These are phyloP conservation scores for Leccinum olivaceopallidum DNA, from an alignment of 768 basidiomycete genomes.

Conservation along the genomic window DNA sequence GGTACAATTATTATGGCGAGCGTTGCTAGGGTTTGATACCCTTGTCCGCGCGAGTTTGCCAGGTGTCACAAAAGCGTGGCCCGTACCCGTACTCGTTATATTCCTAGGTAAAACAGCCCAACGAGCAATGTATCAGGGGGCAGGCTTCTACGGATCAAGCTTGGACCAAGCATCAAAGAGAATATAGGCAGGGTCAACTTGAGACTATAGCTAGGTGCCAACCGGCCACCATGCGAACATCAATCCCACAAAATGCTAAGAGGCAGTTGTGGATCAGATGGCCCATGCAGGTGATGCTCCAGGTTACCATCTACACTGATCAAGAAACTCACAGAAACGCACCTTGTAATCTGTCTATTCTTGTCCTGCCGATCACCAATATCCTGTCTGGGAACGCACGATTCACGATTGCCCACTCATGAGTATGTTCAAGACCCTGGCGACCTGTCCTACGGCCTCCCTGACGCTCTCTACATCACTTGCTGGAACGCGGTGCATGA, in stretches of 20 bases:
- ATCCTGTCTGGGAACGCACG: too few species aligned
- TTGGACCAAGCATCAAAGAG: too few species aligned
- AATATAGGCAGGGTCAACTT: neutral
- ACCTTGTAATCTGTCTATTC: neutral
- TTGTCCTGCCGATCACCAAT: neutral
- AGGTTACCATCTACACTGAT: neutral
- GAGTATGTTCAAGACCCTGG: slow-evolving; percentile 56
- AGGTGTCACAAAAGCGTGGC: neutral
- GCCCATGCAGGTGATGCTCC: too few species aligned
- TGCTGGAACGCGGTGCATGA: slow-evolving; percentile 52
- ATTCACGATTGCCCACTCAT: slow-evolving; percentile 38
- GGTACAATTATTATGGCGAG: too few species aligned
- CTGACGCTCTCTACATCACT: slow-evolving; percentile 50
- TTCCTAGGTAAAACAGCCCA: too few species aligned
- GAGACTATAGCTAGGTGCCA: neutral
- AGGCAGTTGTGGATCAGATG: too few species aligned
- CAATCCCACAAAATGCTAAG: neutral
- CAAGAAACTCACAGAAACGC: neutral
- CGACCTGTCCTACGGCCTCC: slow-evolving; percentile 65
- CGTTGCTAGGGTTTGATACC: too few species aligned
- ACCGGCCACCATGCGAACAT: neutral
- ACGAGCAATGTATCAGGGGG: too few species aligned
- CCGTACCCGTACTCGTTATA: too few species aligned
- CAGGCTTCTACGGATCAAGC: too few species aligned
- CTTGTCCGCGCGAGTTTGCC: neutral